A percentile compares a stretch with the other conserved stretches of the same genome.
Evolutionary conservation across 139 green algal species (phyloP).

Genomic region (Chlamydomonas schloesseri): DNA sequence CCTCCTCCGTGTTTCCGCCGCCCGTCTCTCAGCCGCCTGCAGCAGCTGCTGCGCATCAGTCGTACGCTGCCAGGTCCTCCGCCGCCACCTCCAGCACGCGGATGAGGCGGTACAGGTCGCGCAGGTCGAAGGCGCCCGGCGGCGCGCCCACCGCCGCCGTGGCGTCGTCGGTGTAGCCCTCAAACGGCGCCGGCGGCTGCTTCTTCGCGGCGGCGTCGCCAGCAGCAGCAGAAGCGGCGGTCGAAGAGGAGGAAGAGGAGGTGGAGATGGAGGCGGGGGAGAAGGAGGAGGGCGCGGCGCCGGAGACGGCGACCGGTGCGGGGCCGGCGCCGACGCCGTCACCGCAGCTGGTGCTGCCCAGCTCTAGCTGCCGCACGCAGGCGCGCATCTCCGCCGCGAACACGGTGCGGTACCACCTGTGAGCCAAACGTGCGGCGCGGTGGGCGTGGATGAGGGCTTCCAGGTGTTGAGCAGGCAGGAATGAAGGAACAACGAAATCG

Average conservation of each 20-base stretch:
- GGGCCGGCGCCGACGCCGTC: neutral
- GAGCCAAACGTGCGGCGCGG: too few relatives aligned
- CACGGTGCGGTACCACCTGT: slow-evolving; percentile 14
- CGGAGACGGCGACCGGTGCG: neutral
- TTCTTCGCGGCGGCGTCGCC: neutral
- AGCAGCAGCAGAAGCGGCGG: too few relatives aligned
- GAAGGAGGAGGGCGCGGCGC: too few relatives aligned
- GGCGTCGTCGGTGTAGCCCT: neutral
- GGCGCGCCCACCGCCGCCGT: neutral
- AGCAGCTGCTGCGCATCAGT: neutral
- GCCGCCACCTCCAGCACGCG: slow-evolving; percentile 25
- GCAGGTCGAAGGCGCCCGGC: slow-evolving; percentile 36
- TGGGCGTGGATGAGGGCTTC: too few relatives aligned
- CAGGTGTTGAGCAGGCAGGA: too few relatives aligned
- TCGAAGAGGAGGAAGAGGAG: too few relatives aligned
- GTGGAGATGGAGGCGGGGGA: too few relatives aligned
- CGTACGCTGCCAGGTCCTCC: slow-evolving; percentile 22
- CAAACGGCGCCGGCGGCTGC: neutral
- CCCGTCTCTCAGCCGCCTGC: too few relatives aligned
- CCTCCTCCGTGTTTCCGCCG: too few relatives aligned
- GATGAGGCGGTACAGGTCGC: slow-evolving; percentile 42
- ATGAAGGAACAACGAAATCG: too few relatives aligned
- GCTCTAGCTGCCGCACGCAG: neutral
- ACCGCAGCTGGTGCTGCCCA: neutral
- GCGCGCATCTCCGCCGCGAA: slow-evolving; percentile 15